Base-by-base conservation (phyloP, 2,329 filamentous ascomycete genomes). In the Stachybotrys echinatus region DNA sequence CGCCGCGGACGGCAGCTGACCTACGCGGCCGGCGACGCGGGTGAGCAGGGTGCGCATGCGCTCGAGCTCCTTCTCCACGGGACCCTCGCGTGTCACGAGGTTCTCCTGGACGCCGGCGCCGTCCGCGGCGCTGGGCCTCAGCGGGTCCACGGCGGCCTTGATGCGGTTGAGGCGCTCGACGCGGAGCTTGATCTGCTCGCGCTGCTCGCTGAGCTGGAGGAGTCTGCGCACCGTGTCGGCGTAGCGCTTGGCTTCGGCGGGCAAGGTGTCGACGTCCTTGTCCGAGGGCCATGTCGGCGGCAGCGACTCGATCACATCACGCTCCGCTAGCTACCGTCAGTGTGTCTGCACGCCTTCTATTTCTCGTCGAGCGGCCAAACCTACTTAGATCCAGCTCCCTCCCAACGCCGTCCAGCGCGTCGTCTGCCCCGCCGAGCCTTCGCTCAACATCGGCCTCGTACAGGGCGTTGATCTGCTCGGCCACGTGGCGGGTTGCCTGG, bases 381-480 rank as follows among this genome's bases (percentile, higher is more conserved):
- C 52, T 65, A 77, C 71, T 71, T 23, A 79, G 59, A 56, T 81
- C 76, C 10, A 71, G 63, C 20, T 74, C 71, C 27, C 63, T 60
- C 23, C 58, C 64, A 21, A 74, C 63, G 1, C 67, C 62, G 5
- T 60, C 64, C 19, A 62, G 71, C 43, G 66, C 70, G 23, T 67
- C 69, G 51, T 68, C 64, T 2, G 53, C 61, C 1, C 64, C 27
- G 10, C 58, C 60, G 47, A 67, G 65, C 42, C 63, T 68, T 37
- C 71, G 71, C 38, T 75, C 72, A 5, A 67, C 69, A 14, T 70
- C 68, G 6, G 66, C 66, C 65, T 77, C 76, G 64, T 89, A 89
- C 42, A 87, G 68, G 45, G 69, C 67, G 65, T 88, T 84, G 40
- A 90, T 82, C 69, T 90, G 86, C 70, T 88, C 85, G 2, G 86